Conservation (phyloP, 768 basidiomycete genomes). For the Suillus bovinus region DNA sequence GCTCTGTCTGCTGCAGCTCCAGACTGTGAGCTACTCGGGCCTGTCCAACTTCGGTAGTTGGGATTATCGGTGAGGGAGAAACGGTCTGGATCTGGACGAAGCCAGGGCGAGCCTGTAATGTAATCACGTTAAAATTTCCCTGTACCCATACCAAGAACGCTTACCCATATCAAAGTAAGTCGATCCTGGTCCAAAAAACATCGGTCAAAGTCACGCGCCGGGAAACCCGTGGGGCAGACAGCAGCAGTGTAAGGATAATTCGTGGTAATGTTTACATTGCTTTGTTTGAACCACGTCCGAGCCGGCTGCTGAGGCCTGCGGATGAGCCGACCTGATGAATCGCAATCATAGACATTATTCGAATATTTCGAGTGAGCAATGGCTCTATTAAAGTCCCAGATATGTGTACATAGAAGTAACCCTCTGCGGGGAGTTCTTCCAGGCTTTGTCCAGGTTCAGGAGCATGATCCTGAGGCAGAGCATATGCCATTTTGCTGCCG, state of each 20-base stretch:
- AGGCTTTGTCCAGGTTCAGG: neutral
- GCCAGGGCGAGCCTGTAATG: neutral
- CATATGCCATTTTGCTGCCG: constrained; percentile 2
- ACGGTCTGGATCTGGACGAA: neutral
- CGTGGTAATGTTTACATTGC: neutral
- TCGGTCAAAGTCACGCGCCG: neutral
- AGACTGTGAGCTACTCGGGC: neutral
- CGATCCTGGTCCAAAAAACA: neutral
- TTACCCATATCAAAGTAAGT: neutral
- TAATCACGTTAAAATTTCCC: neutral
- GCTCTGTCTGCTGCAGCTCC: neutral
- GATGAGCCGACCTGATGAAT: neutral
- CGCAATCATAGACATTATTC: neutral
- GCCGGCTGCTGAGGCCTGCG: neutral
- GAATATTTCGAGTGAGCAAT: neutral
- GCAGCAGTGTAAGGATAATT: neutral
- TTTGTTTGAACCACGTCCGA: neutral
- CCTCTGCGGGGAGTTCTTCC: neutral
- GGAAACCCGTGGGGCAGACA: neutral
- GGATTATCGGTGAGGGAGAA: neutral
- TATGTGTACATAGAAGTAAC: neutral
- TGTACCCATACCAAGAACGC: neutral
- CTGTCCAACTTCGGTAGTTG: neutral
- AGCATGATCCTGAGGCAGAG: neutral
- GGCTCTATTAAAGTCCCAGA: neutral